These are phyloP conservation scores for Darksidea phi DNA, from an alignment of 495 filamentous ascomycete species.

Conservation along the genomic window DNA sequence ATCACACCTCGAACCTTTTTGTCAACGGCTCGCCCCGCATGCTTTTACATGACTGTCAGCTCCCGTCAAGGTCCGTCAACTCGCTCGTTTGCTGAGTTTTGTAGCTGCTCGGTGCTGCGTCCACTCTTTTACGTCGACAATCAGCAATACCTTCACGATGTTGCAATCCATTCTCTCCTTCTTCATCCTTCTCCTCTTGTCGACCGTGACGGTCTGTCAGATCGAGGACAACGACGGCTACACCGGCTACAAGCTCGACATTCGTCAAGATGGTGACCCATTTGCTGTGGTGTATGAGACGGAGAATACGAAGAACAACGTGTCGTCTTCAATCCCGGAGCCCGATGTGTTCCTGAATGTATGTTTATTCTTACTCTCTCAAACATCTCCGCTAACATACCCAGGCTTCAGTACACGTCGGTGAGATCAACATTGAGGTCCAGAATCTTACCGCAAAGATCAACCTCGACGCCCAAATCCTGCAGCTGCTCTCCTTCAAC, in stretches of 20 bases:
- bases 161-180: conserved; percentile 36
- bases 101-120: conserved; percentile 13
- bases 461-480: conserved; percentile 58
- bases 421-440: conserved; percentile 54
- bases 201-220: conserved; percentile 26
- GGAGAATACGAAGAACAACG: conserved; percentile 47
- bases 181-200: conserved; percentile 24
- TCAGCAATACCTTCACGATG: conserved; percentile 14
- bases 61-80: conserved; percentile 6
- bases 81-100: conserved; percentile 1
- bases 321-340: conserved; percentile 42
- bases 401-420: conserved; percentile 48
- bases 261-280: conserved; percentile 47
- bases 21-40: conserved; percentile 18
- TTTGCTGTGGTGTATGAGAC: conserved; percentile 53
- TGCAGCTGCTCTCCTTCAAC: conserved; percentile 56
- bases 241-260: conserved; percentile 54
- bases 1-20: conserved; percentile 16
- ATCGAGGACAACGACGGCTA: conserved; percentile 47
- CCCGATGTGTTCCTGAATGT: conserved; percentile 59
- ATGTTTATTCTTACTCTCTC: no score
- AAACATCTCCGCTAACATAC: no score
- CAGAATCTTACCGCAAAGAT: conserved; percentile 60
- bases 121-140: conserved; percentile 35
- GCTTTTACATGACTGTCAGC: not conserved